phyloP scores from a whole-genome alignment of 257 asterid species.

The Solanum etuberosum region DNA sequence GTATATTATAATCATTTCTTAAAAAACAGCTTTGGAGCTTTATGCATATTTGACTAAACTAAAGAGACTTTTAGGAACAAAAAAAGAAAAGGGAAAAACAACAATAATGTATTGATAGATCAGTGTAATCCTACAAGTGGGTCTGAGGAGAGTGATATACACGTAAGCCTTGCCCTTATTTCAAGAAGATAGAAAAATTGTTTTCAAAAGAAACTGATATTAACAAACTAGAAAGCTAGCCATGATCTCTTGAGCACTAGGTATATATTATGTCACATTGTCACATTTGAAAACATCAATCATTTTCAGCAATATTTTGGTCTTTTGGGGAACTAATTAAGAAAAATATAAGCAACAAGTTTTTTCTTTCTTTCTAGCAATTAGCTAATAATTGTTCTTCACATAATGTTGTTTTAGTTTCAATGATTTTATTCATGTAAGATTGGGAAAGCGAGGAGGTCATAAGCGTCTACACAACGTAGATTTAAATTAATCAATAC shows the following conservation, averaged over 20 bases:
- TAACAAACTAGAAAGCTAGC: not conserved
- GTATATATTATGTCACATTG: not conserved
- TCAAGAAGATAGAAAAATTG: accelerated
- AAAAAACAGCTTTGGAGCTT: not conserved
- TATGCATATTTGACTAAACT: not conserved
- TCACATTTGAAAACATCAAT: not conserved
- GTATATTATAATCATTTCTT: not conserved
- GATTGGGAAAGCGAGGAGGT: not conserved
- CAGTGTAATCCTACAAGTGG: not conserved
- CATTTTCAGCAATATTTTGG: not conserved
- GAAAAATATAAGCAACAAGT: not conserved
- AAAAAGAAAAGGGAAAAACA: not conserved
- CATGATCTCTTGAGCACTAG: not conserved
- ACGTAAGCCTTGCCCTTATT: accelerated
- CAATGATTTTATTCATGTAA: not conserved
- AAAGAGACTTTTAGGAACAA: not conserved
- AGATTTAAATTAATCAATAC: not conserved
- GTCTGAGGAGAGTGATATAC: accelerated
- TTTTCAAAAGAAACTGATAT: accelerated
- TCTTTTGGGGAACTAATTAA: not conserved
- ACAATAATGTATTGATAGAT: too few species aligned
- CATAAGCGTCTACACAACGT: accelerated
- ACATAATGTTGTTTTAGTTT: not conserved
- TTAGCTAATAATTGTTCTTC: not conserved
- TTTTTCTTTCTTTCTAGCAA: not conserved